phyloP scores from a whole-genome alignment of 1,139 yeast species.

The Zygotorulaspora mrakii region DNA sequence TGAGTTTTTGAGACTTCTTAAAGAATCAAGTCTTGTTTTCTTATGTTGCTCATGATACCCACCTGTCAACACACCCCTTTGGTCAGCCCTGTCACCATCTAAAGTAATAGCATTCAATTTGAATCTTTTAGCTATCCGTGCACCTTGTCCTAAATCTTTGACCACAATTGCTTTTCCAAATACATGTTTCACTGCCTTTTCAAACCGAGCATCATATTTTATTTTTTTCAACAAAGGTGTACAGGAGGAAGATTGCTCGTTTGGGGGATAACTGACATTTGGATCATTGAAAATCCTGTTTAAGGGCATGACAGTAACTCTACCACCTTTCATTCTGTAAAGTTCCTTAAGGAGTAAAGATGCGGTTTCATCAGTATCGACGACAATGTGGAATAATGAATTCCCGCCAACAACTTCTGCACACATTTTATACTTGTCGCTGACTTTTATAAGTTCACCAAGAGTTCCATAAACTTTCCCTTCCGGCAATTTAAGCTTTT shows the following conservation, averaged over 20 bases:
- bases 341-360: conserved; percentile 72
- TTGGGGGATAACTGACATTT: conserved; percentile 40
- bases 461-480: conserved; percentile 74
- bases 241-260: conserved; percentile 43
- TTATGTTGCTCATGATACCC: conserved; percentile 67
- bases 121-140: conserved; percentile 59
- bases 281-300: conserved; percentile 71
- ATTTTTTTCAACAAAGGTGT: conserved; percentile 76
- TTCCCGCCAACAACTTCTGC: conserved; percentile 88
- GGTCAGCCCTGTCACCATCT: conserved; percentile 87
- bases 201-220: conserved; percentile 52
- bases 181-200: conserved; percentile 67
- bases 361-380: conserved; percentile 84
- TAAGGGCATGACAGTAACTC: conserved; percentile 88
- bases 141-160: conserved; percentile 63
- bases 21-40: conserved; percentile 67
- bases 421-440: conserved; percentile 79
- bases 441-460: conserved; percentile 76
- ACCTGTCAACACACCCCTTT: conserved; percentile 81
- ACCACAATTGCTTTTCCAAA: conserved; percentile 82
- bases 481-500: conserved; percentile 49
- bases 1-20: conserved; percentile 53
- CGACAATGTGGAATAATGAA: conserved; percentile 82
- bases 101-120: conserved; percentile 77
- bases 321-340: conserved; percentile 65